phyloP scores from a whole-genome alignment of 169 alveolate genomes.

The Miamiensis avidus region DNA sequence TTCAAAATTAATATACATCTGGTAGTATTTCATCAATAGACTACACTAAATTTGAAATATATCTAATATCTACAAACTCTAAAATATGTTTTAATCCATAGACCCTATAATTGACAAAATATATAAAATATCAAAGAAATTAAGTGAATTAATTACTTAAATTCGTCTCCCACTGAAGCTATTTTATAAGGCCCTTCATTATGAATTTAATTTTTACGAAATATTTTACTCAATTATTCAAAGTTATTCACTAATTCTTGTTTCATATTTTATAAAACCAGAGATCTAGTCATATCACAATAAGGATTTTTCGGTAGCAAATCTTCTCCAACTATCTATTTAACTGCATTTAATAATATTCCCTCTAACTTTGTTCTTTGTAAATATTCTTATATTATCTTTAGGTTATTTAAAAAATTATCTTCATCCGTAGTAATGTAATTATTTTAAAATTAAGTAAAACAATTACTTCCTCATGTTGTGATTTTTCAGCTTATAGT shows the following conservation, averaged over 20 bases:
- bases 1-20: background rate
- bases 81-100: constrained; percentile 20
- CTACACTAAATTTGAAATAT: background rate
- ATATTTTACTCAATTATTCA: constrained; percentile 36
- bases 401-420: no score
- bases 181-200: constrained; percentile 9
- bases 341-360: constrained; percentile 16
- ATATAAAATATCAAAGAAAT: no score
- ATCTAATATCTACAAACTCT: constrained; percentile 16
- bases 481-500: no score
- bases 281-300: constrained; percentile 35
- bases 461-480: no score
- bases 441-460: no score
- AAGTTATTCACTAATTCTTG: constrained; percentile 24
- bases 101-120: background rate
- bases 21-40: constrained; percentile 13
- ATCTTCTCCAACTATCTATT: constrained; percentile 24
- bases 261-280: constrained; percentile 27
- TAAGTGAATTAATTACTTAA: background rate
- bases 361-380: constrained; percentile 32
- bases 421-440: no score
- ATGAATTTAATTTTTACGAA: constrained; percentile 9
- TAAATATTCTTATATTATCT: constrained; percentile 34
- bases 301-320: constrained; percentile 45
- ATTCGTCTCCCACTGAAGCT: background rate